These are phyloP conservation scores for Chalciporus sp. DNA, from an alignment of 1,284 basidiomycete genomes.

Conservation along the genomic window DNA sequence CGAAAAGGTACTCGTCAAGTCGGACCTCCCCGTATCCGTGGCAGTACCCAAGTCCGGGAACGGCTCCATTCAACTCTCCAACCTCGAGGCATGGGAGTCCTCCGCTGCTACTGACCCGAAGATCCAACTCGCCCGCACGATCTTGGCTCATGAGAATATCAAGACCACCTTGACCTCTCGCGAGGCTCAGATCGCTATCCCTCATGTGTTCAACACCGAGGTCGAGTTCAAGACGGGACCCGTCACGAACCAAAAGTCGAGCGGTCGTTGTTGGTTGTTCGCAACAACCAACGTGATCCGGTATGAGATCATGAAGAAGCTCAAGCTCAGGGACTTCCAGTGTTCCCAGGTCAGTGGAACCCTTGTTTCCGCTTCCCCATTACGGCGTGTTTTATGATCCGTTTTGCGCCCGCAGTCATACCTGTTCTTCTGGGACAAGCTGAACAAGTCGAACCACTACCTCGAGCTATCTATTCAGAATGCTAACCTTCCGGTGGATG, in stretches of 20 bases:
- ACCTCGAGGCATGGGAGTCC: slow-evolving; percentile 68
- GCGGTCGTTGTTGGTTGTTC: slow-evolving; percentile 92
- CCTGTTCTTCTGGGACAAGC: slow-evolving; percentile 93
- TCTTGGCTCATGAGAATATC: slow-evolving; percentile 79
- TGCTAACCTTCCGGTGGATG: slow-evolving; percentile 79
- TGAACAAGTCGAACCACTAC: slow-evolving; percentile 95
- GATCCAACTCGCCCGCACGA: slow-evolving; percentile 76
- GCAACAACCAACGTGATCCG: slow-evolving; percentile 88
- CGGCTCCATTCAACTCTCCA: slow-evolving; percentile 61
- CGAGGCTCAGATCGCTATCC: slow-evolving; percentile 62
- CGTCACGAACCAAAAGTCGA: slow-evolving; percentile 86
- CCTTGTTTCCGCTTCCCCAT: not conserved
- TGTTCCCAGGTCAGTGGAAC: slow-evolving; percentile 70
- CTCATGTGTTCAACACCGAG: slow-evolving; percentile 84
- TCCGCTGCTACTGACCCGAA: slow-evolving; percentile 61
- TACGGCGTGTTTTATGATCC: slow-evolving; percentile 11
- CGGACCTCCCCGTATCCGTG: not conserved
- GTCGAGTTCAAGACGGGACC: slow-evolving; percentile 82
- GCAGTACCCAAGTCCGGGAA: slow-evolving; percentile 43
- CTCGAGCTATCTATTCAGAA: slow-evolving; percentile 88
- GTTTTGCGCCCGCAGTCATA: slow-evolving; percentile 58
- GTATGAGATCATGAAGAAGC: slow-evolving; percentile 82
- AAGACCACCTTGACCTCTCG: slow-evolving; percentile 68
- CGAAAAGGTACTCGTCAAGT: slow-evolving; percentile 22
- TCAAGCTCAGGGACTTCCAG: slow-evolving; percentile 87